A percentile compares a stretch with the other conserved stretches of the same genome.
These are phyloP conservation scores for Conoideocrella luteorostrata DNA, from an alignment of 2,329 filamentous ascomycete species.

Conservation along the genomic window DNA sequence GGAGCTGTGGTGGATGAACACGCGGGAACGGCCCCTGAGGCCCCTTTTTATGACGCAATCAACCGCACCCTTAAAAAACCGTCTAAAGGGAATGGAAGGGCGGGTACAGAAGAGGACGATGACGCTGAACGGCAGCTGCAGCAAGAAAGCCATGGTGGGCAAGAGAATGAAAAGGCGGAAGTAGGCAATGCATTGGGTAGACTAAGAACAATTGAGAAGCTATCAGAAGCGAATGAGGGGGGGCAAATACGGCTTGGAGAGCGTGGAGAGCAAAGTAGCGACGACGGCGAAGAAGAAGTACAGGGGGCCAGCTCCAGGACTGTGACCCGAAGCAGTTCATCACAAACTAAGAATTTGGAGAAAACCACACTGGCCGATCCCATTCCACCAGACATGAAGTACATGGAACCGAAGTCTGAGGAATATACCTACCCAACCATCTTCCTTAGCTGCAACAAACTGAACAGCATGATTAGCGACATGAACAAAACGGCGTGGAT, in stretches of 20 bases:
- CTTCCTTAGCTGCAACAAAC: background rate
- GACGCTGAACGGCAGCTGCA: background rate
- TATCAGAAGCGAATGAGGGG: too few relatives aligned
- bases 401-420: slow-evolving; percentile 7
- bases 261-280: background rate
- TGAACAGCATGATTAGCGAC: background rate
- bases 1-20: background rate
- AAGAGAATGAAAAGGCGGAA: background rate
- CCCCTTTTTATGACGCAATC: background rate
- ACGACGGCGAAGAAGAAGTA: background rate
- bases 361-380: background rate
- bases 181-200: too few relatives aligned
- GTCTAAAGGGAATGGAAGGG: too few relatives aligned
- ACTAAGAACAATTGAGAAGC: too few relatives aligned
- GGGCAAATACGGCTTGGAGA: background rate
- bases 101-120: background rate
- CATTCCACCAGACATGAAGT: slow-evolving; percentile 1
- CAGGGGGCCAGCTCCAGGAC: background rate
- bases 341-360: background rate
- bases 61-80: too few relatives aligned
- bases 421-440: background rate
- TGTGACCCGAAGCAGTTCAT: background rate
- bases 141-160: background rate
- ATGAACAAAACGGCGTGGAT: slow-evolving; percentile 7
- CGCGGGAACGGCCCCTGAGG: background rate